Evolutionary conservation across 2,329 filamentous ascomycete genomes (phyloP), one percentile per base, ranked within the genome.

Genomic region (Xylaria sp.): DNA sequence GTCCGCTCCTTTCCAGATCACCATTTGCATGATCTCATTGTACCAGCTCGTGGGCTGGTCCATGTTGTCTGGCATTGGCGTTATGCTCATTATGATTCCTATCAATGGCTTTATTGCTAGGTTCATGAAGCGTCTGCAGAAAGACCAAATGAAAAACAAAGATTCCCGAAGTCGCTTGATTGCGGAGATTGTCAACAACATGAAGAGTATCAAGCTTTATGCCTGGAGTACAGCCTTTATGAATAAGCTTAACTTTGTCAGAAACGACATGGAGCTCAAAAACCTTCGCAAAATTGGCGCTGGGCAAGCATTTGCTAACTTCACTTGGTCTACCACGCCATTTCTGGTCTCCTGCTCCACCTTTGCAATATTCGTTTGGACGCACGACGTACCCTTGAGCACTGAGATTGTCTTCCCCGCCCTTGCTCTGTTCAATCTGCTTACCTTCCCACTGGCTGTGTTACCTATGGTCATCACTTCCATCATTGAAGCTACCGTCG

Each of bases 121-220:
- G 67, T 86, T 97, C 74, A 98, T 98, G 92, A 98, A 97, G 83
- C 93, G 87, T 51, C 83, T 99, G 75, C 97, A 99, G 79, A 97
- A 98, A 81, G 86, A 90, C 72, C 96, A 99, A 83, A 99, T 99
- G 96, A 97, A 97, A 85, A 98, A 98, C 84, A 99, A 99, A 83
- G 96, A 99, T 76, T 88, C 94, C 47, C 89, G 96, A 77, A 97
- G 94, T 55, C 89, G 95, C 58, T 83, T 99, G 67, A 98, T 98
- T 85, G 97, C 95, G 6, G 96, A 99, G 81, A 99, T 99, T 73
- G 85, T 99, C 77, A 98, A 97, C 85, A 98, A 98, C 82, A 99
- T 99, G 93, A 99, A 99, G 85, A 97, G 94, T 78, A 96, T 99
- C 84, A 99, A 99, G 83, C 88, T 99, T 21, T 99, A 98, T 79